phyloP scores from a whole-genome alignment of 2,329 filamentous ascomycete species.

The Ambrosiella cleistominuta region DNA sequence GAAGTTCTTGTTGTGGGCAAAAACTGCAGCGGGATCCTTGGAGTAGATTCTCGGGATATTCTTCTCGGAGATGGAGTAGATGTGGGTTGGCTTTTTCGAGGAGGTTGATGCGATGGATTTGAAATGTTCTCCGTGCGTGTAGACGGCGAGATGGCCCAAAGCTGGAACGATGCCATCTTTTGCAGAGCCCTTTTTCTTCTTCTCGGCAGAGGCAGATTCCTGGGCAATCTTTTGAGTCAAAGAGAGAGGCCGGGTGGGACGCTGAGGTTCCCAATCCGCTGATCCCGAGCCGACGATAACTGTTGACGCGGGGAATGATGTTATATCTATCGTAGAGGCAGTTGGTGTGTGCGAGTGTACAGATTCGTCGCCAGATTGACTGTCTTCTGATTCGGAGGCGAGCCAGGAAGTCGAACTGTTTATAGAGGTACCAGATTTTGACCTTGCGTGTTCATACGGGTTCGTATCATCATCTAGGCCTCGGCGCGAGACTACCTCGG shows the following conservation, averaged over 20 bases:
- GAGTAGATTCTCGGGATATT: conserved; percentile 41
- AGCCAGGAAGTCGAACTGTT: background rate
- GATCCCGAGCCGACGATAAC: background rate
- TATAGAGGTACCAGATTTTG: background rate
- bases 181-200: background rate
- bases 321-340: background rate
- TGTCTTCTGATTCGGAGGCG: background rate
- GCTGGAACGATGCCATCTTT: background rate
- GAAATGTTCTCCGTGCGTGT: conserved; percentile 75
- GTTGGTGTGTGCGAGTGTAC: background rate
- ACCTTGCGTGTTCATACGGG: background rate
- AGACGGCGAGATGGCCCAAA: conserved; percentile 61
- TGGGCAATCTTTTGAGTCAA: conserved; percentile 1
- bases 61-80: conserved; percentile 80
- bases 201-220: background rate
- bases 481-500: conserved; percentile 1
- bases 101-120: conserved; percentile 49
- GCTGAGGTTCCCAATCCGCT: background rate
- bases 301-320: background rate
- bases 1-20: conserved; percentile 71
- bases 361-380: background rate
- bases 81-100: conserved; percentile 42
- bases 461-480: background rate
- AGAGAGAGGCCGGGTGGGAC: background rate
- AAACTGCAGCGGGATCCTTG: conserved; percentile 57